phyloP scores from a whole-genome alignment of 2,329 filamentous ascomycete species.

The Diaporthe citriasiana region DNA sequence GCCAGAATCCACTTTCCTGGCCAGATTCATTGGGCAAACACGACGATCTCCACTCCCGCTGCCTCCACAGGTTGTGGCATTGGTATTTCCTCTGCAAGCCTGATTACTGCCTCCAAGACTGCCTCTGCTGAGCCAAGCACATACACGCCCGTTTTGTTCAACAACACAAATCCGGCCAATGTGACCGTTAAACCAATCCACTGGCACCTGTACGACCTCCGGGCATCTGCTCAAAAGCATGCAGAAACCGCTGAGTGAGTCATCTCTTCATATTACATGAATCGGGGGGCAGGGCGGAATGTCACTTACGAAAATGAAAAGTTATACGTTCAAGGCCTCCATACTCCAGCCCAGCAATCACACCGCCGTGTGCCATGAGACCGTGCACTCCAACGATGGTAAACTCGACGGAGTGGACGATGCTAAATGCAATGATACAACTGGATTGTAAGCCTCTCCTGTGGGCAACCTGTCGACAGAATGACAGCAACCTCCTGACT shows the following conservation, averaged over 20 bases:
- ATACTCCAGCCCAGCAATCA: constrained; percentile 27
- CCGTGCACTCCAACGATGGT: neutral
- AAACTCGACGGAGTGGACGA: neutral
- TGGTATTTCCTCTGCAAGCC: neutral
- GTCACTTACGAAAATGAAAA: neutral
- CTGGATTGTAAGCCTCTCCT: neutral
- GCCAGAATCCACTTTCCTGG: neutral
- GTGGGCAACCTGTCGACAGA: fast-evolving
- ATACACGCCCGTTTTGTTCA: neutral
- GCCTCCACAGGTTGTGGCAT: too few relatives aligned
- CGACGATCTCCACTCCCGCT: neutral
- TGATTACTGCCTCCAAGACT: neutral
- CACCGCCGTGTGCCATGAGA: neutral
- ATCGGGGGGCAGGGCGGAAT: fast-evolving
- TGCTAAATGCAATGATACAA: constrained; percentile 4
- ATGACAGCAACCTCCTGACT: neutral
- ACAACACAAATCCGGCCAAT: constrained; percentile 26
- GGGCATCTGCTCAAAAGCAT: constrained; percentile 6
- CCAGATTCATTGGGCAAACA: neutral
- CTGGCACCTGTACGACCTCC: constrained; percentile 17
- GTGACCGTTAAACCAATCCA: neutral
- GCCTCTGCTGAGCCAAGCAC: neutral
- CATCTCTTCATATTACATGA: too few relatives aligned
- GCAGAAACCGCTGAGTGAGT: constrained; percentile 20
- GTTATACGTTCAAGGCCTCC: constrained; percentile 19